phyloP scores from a whole-genome alignment of 345 rosid genomes.

The Pugionium cornutum region DNA sequence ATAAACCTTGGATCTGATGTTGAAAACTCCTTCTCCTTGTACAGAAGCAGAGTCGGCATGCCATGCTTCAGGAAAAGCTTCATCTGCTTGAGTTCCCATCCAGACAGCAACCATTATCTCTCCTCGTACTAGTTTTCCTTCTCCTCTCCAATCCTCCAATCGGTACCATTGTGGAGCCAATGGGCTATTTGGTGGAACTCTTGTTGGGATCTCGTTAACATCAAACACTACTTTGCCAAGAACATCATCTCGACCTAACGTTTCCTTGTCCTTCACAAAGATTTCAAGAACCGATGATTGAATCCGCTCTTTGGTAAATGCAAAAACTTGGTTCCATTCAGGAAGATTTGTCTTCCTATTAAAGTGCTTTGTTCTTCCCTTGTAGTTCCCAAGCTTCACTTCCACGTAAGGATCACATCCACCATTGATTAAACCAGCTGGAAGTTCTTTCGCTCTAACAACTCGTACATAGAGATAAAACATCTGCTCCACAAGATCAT shows the following conservation, averaged over 20 bases:
- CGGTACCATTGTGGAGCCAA: conserved; percentile 93
- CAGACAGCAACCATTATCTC: conserved; percentile 89
- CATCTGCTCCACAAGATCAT: conserved; percentile 87
- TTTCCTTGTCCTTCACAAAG: conserved; percentile 71
- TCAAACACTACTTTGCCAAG: conserved; percentile 74
- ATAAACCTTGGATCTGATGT: conserved; percentile 72
- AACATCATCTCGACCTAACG: conserved; percentile 71
- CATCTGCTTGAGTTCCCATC: conserved; percentile 97
- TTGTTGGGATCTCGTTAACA: conserved; percentile 76
- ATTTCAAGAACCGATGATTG: conserved; percentile 79
- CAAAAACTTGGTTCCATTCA: conserved; percentile 91
- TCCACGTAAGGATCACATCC: conserved; percentile 88
- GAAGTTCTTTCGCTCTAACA: conserved; percentile 76
- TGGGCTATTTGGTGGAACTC: conserved; percentile 96
- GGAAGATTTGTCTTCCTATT: conserved; percentile 77
- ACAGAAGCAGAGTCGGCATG: conserved; percentile 72
- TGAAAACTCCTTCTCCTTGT: conserved; percentile 63
- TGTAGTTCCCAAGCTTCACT: conserved; percentile 90
- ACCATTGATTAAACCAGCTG: conserved; percentile 59
- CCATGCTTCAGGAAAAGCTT: conserved; percentile 87
- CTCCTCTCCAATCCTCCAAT: conserved; percentile 69
- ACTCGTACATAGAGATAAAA: conserved; percentile 72
- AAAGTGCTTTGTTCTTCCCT: conserved; percentile 73
- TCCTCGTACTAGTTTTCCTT: conserved; percentile 71
- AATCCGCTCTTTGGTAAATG: conserved; percentile 79